Percentiles rank a stretch among this genome's conserved stretches.
These are phyloP conservation scores for Neonectria magnoliae DNA, from an alignment of 2,329 filamentous ascomycete genomes.

Conservation along the genomic window DNA sequence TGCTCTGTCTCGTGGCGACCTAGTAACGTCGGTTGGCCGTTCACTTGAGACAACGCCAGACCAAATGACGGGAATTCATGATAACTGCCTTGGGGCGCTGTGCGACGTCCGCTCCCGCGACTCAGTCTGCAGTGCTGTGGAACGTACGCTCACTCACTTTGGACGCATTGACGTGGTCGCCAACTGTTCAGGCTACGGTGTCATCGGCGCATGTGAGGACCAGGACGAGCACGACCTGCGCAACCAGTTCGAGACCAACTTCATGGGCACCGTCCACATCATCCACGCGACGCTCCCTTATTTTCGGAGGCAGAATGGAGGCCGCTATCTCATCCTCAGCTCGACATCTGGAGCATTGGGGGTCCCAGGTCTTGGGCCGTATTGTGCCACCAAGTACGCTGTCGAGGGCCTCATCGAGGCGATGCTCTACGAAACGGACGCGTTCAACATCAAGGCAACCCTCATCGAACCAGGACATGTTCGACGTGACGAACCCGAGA, in stretches of 20 bases:
- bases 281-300: slow-evolving; percentile 89
- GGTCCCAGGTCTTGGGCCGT: slow-evolving; percentile 90
- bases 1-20: slow-evolving; percentile 81
- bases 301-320: slow-evolving; percentile 78
- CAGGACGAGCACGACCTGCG: slow-evolving; percentile 95
- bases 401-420: slow-evolving; percentile 95
- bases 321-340: slow-evolving; percentile 94
- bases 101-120: slow-evolving; percentile 89
- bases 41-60: slow-evolving; percentile 78
- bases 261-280: slow-evolving; percentile 94
- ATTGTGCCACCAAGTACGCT: slow-evolving; percentile 97
- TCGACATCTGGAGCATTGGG: slow-evolving; percentile 92
- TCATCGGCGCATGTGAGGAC: slow-evolving; percentile 95
- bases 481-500: slow-evolving; percentile 81
- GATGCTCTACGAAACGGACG: slow-evolving; percentile 94
- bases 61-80: slow-evolving; percentile 76
- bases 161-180: slow-evolving; percentile 87
- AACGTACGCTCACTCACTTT: slow-evolving; percentile 77
- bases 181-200: slow-evolving; percentile 94
- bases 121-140: slow-evolving; percentile 78
- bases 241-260: slow-evolving; percentile 98
- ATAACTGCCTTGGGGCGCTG: slow-evolving; percentile 80
- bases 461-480: slow-evolving; percentile 92
- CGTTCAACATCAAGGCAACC: slow-evolving; percentile 92
- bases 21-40: slow-evolving; percentile 86